phyloP scores from a whole-genome alignment of 23 red algal species.

The Rhodosorus marinus region DNA sequence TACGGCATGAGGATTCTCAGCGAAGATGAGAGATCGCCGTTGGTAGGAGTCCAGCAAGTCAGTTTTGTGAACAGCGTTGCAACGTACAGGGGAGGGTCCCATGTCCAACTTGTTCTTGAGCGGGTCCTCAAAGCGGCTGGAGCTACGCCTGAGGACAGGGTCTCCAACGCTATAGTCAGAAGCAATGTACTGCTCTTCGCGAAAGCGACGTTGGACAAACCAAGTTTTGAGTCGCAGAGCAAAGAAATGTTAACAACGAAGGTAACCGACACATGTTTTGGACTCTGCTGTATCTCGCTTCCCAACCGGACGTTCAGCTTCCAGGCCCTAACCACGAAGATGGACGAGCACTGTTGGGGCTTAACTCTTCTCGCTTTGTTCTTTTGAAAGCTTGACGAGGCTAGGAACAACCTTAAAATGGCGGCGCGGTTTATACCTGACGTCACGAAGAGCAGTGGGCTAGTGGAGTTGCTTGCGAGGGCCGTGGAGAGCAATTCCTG shows the following conservation, averaged over 20 bases:
- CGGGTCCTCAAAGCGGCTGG: background rate
- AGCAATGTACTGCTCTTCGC: slow-evolving; percentile 16
- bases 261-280: background rate
- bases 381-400: too few species aligned
- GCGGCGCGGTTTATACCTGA: too few species aligned
- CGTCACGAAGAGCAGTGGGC: too few species aligned
- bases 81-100: slow-evolving; percentile 8
- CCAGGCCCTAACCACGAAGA: too few species aligned
- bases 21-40: too few species aligned
- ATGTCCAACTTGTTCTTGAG: background rate
- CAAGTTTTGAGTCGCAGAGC: slow-evolving; percentile 44
- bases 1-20: too few species aligned
- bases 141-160: slow-evolving; percentile 1
- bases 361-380: too few species aligned
- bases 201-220: slow-evolving; percentile 14
- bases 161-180: background rate
- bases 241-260: slow-evolving; percentile 23
- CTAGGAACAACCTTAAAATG: too few species aligned
- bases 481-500: background rate
- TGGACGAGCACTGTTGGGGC: too few species aligned
- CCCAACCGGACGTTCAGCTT: too few species aligned
- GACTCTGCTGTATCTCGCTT: too few species aligned
- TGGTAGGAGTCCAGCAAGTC: slow-evolving; percentile 3
- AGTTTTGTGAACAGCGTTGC: slow-evolving; percentile 12
- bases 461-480: too few species aligned